A percentile compares a stretch with the other conserved stretches of the same genome.
Conservation (phyloP, 208 protist species). For the Trichomonas vaginalis region DNA sequence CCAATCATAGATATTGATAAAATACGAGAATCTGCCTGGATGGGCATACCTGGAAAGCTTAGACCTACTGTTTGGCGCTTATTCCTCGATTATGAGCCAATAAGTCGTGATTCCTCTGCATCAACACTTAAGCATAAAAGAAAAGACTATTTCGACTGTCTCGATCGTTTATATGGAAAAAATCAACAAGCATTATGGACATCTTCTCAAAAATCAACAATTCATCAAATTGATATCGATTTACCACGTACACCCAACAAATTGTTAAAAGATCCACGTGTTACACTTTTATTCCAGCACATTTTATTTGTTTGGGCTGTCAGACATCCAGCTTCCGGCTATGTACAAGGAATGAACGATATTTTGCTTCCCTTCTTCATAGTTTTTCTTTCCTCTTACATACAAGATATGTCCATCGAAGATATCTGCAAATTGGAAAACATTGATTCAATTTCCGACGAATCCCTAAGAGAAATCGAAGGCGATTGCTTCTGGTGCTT, state of each 20-base stretch:
- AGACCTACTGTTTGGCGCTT: neutral
- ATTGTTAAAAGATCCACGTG: neutral
- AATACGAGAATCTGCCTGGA: neutral
- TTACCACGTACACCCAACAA: neutral
- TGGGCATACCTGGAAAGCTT: neutral
- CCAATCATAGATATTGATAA: neutral
- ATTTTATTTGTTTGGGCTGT: slow-evolving; percentile 63
- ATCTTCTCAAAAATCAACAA: neutral
- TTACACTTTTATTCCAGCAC: neutral
- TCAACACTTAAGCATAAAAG: neutral
- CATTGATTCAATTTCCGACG: neutral
- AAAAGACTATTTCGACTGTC: neutral
- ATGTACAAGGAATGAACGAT: slow-evolving; percentile 78
- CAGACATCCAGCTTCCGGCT: slow-evolving; percentile 66
- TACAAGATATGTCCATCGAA: neutral
- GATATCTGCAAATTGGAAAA: neutral
- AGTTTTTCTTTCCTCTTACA: slow-evolving; percentile 41
- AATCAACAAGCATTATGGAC: neutral
- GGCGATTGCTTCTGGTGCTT: slow-evolving; percentile 67
- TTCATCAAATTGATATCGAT: neutral
- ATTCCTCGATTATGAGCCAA: neutral
- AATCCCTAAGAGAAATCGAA: slow-evolving; percentile 47
- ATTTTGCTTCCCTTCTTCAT: slow-evolving; percentile 63
- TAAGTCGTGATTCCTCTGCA: neutral
- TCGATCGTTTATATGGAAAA: neutral